phyloP scores from a whole-genome alignment of 2,329 filamentous ascomycete genomes.

The Penicillium sclerotiorum region DNA sequence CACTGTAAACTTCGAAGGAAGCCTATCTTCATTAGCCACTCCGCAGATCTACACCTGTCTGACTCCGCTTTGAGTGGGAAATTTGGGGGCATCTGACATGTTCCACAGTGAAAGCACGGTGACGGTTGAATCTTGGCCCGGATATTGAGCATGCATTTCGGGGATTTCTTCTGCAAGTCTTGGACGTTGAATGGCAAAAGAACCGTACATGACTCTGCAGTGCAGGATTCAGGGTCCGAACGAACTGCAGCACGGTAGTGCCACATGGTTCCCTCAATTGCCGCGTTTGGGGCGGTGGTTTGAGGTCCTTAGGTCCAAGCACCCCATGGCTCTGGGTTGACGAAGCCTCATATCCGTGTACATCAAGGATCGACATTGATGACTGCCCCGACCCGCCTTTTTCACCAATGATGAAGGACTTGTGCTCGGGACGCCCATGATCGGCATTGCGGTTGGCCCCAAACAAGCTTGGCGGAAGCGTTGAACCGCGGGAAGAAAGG shows the following conservation, averaged over 20 bases:
- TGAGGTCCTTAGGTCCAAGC: slow-evolving; percentile 4
- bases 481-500: slow-evolving; percentile 8
- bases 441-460: slow-evolving; percentile 8
- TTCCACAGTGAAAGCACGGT: neutral
- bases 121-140: too few relatives aligned
- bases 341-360: neutral
- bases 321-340: slow-evolving; percentile 3
- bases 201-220: too few relatives aligned
- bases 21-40: slow-evolving; percentile 26
- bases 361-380: slow-evolving; percentile 13
- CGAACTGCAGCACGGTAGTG: neutral
- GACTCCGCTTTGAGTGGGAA: slow-evolving; percentile 1
- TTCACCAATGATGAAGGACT: slow-evolving; percentile 4
- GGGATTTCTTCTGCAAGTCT: too few relatives aligned
- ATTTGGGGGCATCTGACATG: slow-evolving; percentile 5
- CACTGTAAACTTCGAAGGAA: slow-evolving; percentile 19
- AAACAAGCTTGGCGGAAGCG: slow-evolving; percentile 3
- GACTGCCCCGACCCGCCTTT: neutral
- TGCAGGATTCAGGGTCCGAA: too few relatives aligned
- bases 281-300: neutral
- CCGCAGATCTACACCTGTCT: slow-evolving; percentile 18
- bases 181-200: too few relatives aligned
- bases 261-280: slow-evolving; percentile 15
- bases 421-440: slow-evolving; percentile 10
- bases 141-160: neutral